phyloP scores from a whole-genome alignment of 129 eudicot genomes.

The Flaveria sonorensis region DNA sequence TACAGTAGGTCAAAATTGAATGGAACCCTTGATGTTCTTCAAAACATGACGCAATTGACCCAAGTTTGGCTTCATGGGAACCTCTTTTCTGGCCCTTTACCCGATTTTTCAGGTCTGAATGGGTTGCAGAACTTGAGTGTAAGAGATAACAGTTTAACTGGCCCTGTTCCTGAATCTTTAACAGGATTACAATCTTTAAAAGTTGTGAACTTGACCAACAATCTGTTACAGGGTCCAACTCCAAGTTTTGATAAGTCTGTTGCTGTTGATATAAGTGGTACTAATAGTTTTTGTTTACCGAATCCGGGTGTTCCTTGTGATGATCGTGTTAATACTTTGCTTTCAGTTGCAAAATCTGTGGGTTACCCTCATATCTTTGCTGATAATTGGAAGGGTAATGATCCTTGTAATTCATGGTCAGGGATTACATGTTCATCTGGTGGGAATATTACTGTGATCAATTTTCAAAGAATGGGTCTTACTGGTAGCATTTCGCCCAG shows the following conservation, averaged over 20 bases:
- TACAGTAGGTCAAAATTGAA: constrained; percentile 39
- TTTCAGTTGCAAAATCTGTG: constrained; percentile 44
- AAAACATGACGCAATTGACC: constrained; percentile 63
- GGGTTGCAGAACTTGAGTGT: constrained; percentile 56
- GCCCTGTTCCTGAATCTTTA: constrained; percentile 68
- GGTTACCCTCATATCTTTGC: constrained; percentile 69
- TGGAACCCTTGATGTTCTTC: constrained; percentile 63
- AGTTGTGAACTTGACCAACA: constrained; percentile 69
- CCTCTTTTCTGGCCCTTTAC: constrained; percentile 67
- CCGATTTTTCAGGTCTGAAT: constrained; percentile 57
- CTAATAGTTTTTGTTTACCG: constrained; percentile 70
- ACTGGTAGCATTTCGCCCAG: constrained; percentile 64
- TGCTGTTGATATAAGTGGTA: constrained; percentile 47
- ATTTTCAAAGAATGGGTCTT: constrained; percentile 55
- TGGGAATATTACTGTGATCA: constrained; percentile 62
- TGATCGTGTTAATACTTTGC: constrained; percentile 56
- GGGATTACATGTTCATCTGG: constrained; percentile 53
- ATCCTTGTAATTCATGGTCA: constrained; percentile 66
- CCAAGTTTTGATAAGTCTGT: constrained; percentile 61
- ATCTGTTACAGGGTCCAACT: constrained; percentile 65
- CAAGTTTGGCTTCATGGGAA: constrained; percentile 67
- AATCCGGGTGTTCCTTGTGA: constrained; percentile 60
- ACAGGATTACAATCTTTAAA: constrained; percentile 38
- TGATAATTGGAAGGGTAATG: constrained; percentile 75
- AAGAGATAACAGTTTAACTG: constrained; percentile 73